Evolutionary conservation across 768 basidiomycete species (phyloP).

Genomic region (Terana coerulea): DNA sequence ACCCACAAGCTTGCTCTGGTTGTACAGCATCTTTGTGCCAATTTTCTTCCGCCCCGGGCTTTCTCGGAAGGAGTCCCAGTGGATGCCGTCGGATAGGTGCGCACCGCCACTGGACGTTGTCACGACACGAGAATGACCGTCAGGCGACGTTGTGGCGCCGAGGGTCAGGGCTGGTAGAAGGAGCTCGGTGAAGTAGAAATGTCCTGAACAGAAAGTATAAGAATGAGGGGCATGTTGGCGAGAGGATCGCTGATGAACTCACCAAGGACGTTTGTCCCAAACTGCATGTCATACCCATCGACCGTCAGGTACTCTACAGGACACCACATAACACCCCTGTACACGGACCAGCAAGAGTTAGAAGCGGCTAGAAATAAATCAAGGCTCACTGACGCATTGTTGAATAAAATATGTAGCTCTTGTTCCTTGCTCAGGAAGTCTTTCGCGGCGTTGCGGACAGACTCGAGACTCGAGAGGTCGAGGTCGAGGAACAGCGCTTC

Average conservation of each 20-base stretch:
- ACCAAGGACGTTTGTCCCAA: constrained; percentile 35
- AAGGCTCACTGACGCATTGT: constrained; percentile 15
- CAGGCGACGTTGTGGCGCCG: constrained; percentile 33
- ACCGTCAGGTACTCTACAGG: constrained; percentile 30
- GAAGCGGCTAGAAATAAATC: neutral
- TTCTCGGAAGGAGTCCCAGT: constrained; percentile 36
- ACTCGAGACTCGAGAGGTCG: constrained; percentile 33
- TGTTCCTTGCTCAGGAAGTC: constrained; percentile 27
- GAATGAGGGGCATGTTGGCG: no score
- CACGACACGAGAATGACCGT: constrained; percentile 42
- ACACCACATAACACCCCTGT: constrained; percentile 33
- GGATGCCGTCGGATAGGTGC: constrained; percentile 25
- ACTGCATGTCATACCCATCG: constrained; percentile 39
- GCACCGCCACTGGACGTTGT: constrained; percentile 38
- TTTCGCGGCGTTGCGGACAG: constrained; percentile 31
- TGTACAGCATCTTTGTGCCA: constrained; percentile 14
- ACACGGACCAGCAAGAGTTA: neutral
- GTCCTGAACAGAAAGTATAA: no score
- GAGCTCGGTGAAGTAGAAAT: constrained; percentile 53
- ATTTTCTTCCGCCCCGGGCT: constrained; percentile 18
- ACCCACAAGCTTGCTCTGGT: constrained; percentile 44
- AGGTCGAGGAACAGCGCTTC: constrained; percentile 36
- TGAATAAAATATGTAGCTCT: constrained; percentile 18
- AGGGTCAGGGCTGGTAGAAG: constrained; percentile 44
- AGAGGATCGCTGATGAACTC: no score